Conservation (phyloP, 306 rosid species). For the Medicago arabica region DNA sequence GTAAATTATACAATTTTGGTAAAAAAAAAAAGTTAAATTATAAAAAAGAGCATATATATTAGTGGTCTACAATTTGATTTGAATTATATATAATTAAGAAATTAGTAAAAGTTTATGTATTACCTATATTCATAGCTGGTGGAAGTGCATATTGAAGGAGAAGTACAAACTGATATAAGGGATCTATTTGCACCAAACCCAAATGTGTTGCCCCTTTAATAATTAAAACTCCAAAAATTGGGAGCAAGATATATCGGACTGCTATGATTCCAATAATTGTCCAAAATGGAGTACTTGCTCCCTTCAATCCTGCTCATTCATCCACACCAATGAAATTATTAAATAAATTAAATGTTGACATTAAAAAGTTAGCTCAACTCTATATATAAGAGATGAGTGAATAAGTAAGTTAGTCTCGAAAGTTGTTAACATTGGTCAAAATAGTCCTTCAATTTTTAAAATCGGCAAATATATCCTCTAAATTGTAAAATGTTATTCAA, state of each 20-base stretch:
- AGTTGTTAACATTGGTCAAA: too few species aligned
- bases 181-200: slow-evolving; percentile 70
- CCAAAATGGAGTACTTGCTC: slow-evolving; percentile 52
- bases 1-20: not conserved
- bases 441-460: too few species aligned
- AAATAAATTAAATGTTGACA: not conserved
- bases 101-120: not conserved
- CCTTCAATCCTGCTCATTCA: slow-evolving; percentile 66
- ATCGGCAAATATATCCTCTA: too few species aligned
- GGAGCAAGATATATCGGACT: slow-evolving; percentile 66
- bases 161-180: slow-evolving; percentile 78
- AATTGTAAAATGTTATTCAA: too few species aligned
- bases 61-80: too few species aligned
- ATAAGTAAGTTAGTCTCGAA: too few species aligned
- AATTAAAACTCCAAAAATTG: slow-evolving; percentile 60
- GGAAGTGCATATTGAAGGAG: slow-evolving; percentile 84
- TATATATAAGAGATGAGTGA: too few species aligned
- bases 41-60: too few species aligned
- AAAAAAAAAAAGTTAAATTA: too few species aligned
- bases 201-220: slow-evolving; percentile 59
- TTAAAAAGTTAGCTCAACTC: not conserved
- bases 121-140: slow-evolving; percentile 85
- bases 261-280: slow-evolving; percentile 56
- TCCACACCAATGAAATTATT: slow-evolving; percentile 11
- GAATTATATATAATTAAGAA: not conserved